Evolutionary conservation across 78 protist species (phyloP).

Genomic region (Emiliania huxleyi): DNA sequence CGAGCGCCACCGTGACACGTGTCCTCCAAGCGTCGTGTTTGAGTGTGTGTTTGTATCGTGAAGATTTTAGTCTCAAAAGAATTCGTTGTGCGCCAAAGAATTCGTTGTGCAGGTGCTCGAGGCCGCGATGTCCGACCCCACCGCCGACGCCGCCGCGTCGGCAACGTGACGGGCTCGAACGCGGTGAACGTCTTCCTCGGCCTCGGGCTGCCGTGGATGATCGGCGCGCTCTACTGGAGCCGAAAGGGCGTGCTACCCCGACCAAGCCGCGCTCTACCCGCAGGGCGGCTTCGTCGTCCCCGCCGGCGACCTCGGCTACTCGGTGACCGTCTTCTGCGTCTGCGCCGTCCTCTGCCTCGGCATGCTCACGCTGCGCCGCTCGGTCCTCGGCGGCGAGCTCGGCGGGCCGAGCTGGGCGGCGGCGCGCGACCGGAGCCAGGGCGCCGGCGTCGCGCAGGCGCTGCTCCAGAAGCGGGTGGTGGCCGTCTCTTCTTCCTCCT

Average conservation of each 20-base stretch:
- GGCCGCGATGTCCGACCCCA: no score
- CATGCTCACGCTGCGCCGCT: not conserved
- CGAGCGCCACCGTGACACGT: no score
- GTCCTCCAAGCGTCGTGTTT: no score
- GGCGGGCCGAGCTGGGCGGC: not conserved
- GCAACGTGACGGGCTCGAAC: slow-evolving; percentile 56
- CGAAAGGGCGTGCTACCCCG: not conserved
- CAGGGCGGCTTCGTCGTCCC: slow-evolving; percentile 1
- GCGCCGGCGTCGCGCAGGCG: no score
- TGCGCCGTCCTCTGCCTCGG: not conserved
- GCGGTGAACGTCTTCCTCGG: slow-evolving; percentile 49
- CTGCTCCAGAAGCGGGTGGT: no score
- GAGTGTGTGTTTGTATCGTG: no score
- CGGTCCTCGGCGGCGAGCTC: not conserved
- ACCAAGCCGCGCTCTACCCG: not conserved
- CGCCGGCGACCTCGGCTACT: slow-evolving; percentile 30
- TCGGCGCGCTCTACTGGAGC: slow-evolving; percentile 30
- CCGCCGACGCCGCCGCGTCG: slow-evolving; percentile 47
- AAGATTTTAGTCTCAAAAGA: no score
- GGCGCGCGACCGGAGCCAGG: no score
- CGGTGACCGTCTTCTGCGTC: slow-evolving; percentile 1
- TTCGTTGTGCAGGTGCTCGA: no score
- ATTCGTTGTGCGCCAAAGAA: no score
- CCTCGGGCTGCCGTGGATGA: slow-evolving; percentile 39
- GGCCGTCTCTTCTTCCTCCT: no score